Evolutionary conservation across 768 basidiomycete genomes (phyloP).

Genomic region (Collybia mongolica): DNA sequence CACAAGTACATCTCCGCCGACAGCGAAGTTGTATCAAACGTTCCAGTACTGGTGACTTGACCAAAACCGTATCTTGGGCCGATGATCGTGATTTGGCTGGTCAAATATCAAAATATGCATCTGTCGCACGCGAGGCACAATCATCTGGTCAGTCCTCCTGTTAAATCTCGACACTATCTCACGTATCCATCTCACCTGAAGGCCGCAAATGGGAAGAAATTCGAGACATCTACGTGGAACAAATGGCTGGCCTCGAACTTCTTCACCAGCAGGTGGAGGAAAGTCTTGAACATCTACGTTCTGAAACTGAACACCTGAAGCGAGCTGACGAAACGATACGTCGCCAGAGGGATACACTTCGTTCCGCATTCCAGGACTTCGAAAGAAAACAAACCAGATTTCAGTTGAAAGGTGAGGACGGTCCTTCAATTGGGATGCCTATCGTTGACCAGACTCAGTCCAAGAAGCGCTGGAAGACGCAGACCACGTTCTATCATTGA

Average conservation of each 20-base stretch:
- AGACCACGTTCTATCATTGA: slow-evolving; percentile 32
- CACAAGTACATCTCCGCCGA: slow-evolving; percentile 35
- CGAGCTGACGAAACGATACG: slow-evolving; percentile 42
- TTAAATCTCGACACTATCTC: background rate
- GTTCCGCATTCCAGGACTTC: slow-evolving; percentile 38
- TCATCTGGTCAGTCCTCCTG: slow-evolving; percentile 29
- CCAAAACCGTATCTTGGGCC: slow-evolving; percentile 76
- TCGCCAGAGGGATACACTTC: slow-evolving; percentile 35
- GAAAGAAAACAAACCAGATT: slow-evolving; percentile 40
- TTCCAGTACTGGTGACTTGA: slow-evolving; percentile 49
- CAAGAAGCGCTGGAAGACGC: slow-evolving; percentile 42
- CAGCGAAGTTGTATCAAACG: slow-evolving; percentile 68
- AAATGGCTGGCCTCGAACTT: slow-evolving; percentile 57
- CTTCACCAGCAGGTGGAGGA: slow-evolving; percentile 55
- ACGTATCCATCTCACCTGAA: slow-evolving; percentile 20
- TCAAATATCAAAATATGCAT: slow-evolving; percentile 49
- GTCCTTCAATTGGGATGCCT: background rate
- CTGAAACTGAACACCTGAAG: slow-evolving; percentile 42
- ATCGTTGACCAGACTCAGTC: slow-evolving; percentile 16
- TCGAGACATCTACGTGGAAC: slow-evolving; percentile 56
- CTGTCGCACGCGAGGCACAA: slow-evolving; percentile 37
- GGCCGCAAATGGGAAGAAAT: slow-evolving; percentile 61
- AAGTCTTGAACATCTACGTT: slow-evolving; percentile 39
- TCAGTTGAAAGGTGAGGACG: slow-evolving; percentile 39
- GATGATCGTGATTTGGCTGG: slow-evolving; percentile 62